Evolutionary conservation across 139 green algal species (phyloP).

Genomic region (Coelastrella sp.): DNA sequence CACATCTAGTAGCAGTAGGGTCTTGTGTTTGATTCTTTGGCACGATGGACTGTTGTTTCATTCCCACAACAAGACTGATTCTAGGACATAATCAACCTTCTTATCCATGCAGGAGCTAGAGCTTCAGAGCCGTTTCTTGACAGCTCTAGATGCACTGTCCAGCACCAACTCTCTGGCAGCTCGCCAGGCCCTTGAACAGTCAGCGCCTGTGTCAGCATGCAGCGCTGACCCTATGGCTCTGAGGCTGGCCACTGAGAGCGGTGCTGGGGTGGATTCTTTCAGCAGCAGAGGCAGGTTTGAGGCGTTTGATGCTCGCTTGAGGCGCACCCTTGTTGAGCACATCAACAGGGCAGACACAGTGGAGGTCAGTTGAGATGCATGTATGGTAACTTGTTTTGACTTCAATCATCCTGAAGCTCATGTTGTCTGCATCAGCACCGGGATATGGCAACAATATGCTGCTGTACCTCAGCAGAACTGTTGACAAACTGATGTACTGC

Average conservation of each 20-base stretch:
- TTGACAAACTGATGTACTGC: background rate
- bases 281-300: background rate
- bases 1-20: too few relatives aligned
- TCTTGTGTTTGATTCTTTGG: too few relatives aligned
- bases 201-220: background rate
- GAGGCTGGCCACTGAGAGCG: background rate
- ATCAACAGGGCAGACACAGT: constrained; percentile 19
- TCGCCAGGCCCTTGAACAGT: constrained; percentile 6
- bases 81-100: background rate
- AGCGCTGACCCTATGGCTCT: background rate
- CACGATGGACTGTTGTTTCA: too few relatives aligned
- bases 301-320: constrained; percentile 43
- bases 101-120: constrained; percentile 50
- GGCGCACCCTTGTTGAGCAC: constrained; percentile 23
- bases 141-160: constrained; percentile 28
- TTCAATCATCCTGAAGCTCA: too few relatives aligned
- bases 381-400: too few relatives aligned
- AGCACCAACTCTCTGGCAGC: constrained; percentile 3
- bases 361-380: background rate
- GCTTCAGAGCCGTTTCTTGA: constrained; percentile 38
- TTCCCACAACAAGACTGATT: too few relatives aligned
- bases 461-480: too few relatives aligned
- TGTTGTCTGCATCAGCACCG: too few relatives aligned
- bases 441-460: too few relatives aligned
- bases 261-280: background rate